Evolutionary conservation across 116 monocot species (phyloP).

Genomic region (Posidonia oceanica): DNA sequence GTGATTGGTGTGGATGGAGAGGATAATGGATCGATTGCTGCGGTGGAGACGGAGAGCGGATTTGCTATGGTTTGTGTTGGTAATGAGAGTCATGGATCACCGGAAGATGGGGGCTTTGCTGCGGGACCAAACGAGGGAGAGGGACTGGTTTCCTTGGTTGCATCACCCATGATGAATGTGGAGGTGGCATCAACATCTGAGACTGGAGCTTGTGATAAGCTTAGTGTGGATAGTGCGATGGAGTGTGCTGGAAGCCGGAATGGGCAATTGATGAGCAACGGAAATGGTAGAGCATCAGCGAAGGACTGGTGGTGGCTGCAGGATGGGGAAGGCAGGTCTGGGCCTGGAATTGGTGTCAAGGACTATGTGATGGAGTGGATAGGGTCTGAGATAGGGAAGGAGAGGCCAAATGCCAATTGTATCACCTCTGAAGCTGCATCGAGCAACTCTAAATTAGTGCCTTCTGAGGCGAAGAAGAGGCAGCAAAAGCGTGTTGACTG

Average conservation of each 20-base stretch:
- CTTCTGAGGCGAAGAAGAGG: slow-evolving; percentile 23
- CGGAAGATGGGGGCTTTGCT: slow-evolving; percentile 5
- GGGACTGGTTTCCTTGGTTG: slow-evolving; percentile 10
- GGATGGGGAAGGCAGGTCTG: slow-evolving; percentile 31
- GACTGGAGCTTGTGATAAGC: slow-evolving; percentile 37
- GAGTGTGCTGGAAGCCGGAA: slow-evolving; percentile 1
- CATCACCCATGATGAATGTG: slow-evolving; percentile 5
- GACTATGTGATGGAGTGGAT: slow-evolving; percentile 99
- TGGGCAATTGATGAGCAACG: slow-evolving; percentile 15
- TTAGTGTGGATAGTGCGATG: slow-evolving; percentile 48
- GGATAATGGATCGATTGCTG: slow-evolving; percentile 12
- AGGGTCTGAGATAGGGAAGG: slow-evolving; percentile 84
- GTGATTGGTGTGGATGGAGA: neutral
- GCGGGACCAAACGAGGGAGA: slow-evolving; percentile 12
- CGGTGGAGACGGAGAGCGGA: slow-evolving; percentile 19
- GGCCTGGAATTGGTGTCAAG: slow-evolving; percentile 33
- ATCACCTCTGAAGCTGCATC: slow-evolving; percentile 5
- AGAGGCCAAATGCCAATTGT: slow-evolving; percentile 61
- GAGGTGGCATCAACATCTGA: slow-evolving; percentile 54
- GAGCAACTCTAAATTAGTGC: neutral
- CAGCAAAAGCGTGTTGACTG: slow-evolving; percentile 43
- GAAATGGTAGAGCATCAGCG: slow-evolving; percentile 6
- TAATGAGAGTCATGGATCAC: neutral
- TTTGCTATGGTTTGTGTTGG: slow-evolving; percentile 3
- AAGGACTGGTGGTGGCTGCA: slow-evolving; percentile 92